Conservation (phyloP, 352 stramenopile species). For the Pythium rishiriense region DNA sequence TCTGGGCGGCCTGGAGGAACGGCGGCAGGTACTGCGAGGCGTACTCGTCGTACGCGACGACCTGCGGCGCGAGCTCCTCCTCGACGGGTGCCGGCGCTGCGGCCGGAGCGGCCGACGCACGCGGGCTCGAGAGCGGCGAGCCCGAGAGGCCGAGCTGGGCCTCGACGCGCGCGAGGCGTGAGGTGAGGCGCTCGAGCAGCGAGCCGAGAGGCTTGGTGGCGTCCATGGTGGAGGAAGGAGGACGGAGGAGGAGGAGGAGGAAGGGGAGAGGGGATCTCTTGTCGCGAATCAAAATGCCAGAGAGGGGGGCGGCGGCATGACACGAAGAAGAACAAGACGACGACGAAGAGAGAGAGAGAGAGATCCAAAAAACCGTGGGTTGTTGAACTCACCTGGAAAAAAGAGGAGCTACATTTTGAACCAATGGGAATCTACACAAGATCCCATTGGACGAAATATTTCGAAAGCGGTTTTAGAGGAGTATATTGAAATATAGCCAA, state of each 20-base stretch:
- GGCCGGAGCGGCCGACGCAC: slow-evolving; percentile 9
- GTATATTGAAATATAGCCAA: too few species aligned
- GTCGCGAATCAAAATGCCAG: slow-evolving; percentile 2
- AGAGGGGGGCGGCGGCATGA: background rate
- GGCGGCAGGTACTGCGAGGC: slow-evolving; percentile 72
- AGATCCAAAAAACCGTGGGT: background rate
- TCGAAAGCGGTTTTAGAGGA: too few species aligned
- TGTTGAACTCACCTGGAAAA: background rate
- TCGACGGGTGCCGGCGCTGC: slow-evolving; percentile 10
- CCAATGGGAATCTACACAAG: too few species aligned
- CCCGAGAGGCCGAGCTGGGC: slow-evolving; percentile 47
- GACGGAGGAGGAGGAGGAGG: background rate
- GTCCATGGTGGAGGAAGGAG: slow-evolving; percentile 26
- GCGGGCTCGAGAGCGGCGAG: slow-evolving; percentile 28
- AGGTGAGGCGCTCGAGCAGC: slow-evolving; percentile 64
- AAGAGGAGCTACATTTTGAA: background rate
- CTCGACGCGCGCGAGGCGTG: slow-evolving; percentile 66
- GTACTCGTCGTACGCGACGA: slow-evolving; percentile 93
- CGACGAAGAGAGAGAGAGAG: background rate
- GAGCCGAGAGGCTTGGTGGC: slow-evolving; percentile 55
- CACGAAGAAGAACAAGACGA: slow-evolving; percentile 5
- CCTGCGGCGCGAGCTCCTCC: slow-evolving; percentile 56
- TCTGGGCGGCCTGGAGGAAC: slow-evolving; percentile 75
- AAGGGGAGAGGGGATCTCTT: background rate
- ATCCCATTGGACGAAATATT: too few species aligned